Conservation (phyloP, 78 protist genomes). For the Protostelium mycophagum region DNA sequence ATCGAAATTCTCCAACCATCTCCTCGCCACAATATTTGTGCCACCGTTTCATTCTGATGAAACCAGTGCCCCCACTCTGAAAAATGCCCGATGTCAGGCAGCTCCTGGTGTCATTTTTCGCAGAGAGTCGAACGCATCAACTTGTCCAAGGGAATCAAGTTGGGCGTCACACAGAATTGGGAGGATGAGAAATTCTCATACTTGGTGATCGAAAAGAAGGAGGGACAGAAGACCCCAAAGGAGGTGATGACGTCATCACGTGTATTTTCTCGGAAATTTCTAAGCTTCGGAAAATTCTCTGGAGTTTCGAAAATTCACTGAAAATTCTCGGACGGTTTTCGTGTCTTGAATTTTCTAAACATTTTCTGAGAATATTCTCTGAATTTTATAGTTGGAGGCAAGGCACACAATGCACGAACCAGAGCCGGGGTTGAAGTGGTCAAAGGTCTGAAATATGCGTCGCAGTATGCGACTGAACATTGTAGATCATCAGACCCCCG, state of each 20-base stretch:
- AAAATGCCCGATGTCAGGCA: constrained; percentile 42
- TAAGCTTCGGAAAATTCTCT: too few species aligned
- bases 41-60: too few species aligned
- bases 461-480: constrained; percentile 4
- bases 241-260: too few species aligned
- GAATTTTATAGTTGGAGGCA: background rate
- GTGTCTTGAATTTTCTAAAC: background rate
- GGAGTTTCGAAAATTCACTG: too few species aligned
- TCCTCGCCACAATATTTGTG: constrained; percentile 4
- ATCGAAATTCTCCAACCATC: background rate
- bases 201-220: constrained; percentile 29
- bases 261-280: too few species aligned
- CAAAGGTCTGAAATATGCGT: background rate
- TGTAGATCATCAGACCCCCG: constrained; percentile 45
- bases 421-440: background rate
- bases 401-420: background rate
- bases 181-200: constrained; percentile 69
- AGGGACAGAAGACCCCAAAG: constrained; percentile 10
- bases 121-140: constrained; percentile 50
- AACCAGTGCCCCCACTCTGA: constrained; percentile 61
- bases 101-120: constrained; percentile 68
- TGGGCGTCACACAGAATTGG: constrained; percentile 23
- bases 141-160: constrained; percentile 40
- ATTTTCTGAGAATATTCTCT: too few species aligned
- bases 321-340: too few species aligned